A percentile compares a stretch with the other conserved stretches of the same genome.
phyloP scores from a whole-genome alignment of 129 eudicot genomes.

The Centrapalus pauciflorus region DNA sequence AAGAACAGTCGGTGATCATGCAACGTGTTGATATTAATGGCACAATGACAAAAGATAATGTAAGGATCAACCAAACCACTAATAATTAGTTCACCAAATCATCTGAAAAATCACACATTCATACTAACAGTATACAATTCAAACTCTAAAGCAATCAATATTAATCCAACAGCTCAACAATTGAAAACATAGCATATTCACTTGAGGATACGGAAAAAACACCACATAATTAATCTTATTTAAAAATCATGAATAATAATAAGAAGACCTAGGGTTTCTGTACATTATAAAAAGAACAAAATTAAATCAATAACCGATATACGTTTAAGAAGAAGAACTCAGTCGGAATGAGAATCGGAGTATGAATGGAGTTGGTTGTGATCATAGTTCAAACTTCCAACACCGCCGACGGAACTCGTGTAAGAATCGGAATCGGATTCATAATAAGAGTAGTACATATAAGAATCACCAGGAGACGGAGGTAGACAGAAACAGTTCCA shows the following conservation, averaged over 20 bases:
- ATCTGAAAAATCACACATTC: not conserved
- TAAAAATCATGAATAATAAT: not conserved
- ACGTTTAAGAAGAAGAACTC: not conserved
- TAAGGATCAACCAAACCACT: not conserved
- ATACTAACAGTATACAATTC: not conserved
- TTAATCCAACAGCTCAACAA: not conserved
- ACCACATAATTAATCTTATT: not conserved
- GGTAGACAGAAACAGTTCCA: conserved; percentile 41
- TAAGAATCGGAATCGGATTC: conserved; percentile 9
- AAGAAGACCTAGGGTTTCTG: not conserved
- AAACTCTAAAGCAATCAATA: not conserved
- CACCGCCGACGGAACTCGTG: not conserved
- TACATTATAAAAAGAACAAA: not conserved
- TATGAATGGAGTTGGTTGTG: not conserved
- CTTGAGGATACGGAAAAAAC: not conserved
- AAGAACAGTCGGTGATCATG: too few species aligned
- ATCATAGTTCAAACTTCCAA: not conserved
- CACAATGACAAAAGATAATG: not conserved
- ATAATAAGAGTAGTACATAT: not conserved
- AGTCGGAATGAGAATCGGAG: conserved; percentile 16
- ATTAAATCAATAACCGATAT: not conserved
- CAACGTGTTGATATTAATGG: too few species aligned
- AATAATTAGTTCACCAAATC: not conserved
- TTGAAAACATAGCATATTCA: not conserved
- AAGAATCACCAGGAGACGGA: conserved; percentile 10